Conservation (phyloP, 2,329 filamentous ascomycete species). For the Magnaporthiopsis rhizophila region DNA sequence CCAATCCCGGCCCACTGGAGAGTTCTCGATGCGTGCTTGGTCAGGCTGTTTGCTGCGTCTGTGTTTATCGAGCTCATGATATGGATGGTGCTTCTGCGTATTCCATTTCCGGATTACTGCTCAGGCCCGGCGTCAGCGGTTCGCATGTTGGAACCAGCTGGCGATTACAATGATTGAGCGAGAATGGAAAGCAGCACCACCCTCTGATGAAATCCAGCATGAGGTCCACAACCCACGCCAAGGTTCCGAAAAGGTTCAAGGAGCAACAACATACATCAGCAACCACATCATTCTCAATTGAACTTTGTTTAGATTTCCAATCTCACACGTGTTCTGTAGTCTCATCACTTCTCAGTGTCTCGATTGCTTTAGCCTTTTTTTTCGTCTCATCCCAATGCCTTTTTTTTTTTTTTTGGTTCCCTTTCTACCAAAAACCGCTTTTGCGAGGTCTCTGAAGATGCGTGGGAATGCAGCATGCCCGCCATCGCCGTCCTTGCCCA, state of each 20-base stretch:
- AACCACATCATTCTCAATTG: too few species aligned
- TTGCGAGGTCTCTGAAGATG: background rate
- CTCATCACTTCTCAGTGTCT: background rate
- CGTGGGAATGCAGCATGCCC: background rate
- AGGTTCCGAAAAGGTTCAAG: background rate
- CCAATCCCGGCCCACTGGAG: background rate
- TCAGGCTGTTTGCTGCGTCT: background rate
- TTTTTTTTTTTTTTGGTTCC: background rate
- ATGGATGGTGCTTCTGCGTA: background rate
- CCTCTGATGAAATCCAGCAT: background rate
- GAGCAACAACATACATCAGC: background rate
- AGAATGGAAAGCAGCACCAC: background rate
- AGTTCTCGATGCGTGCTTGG: background rate
- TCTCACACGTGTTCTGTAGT: background rate
- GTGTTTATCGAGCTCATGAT: background rate
- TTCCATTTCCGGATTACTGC: background rate
- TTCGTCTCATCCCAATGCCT: background rate
- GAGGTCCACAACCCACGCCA: background rate
- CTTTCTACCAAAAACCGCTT: background rate
- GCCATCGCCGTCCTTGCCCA: background rate
- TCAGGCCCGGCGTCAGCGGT: background rate
- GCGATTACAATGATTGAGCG: background rate
- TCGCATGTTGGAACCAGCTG: background rate
- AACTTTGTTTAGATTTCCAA: background rate
- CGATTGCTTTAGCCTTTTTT: background rate